These are phyloP conservation scores for Aspergillus coremiiformis DNA, from an alignment of 495 filamentous ascomycete genomes.

Conservation along the genomic window DNA sequence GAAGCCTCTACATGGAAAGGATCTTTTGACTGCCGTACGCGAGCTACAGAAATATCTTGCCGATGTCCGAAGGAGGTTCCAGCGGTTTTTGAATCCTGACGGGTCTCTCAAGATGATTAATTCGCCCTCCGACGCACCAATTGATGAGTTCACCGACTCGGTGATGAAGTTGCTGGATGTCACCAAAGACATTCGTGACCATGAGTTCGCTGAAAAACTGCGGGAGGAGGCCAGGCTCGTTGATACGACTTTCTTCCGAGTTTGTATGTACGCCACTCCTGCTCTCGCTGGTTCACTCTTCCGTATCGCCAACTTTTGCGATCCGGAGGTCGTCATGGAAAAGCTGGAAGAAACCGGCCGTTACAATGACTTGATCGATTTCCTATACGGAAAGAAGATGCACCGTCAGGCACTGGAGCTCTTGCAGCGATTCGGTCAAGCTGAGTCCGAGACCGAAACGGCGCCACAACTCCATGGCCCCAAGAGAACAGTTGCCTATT, in stretches of 20 bases:
- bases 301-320: slow-evolving; percentile 94
- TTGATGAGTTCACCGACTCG: slow-evolving; percentile 40
- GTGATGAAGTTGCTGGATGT: slow-evolving; percentile 42
- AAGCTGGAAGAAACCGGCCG: slow-evolving; percentile 80
- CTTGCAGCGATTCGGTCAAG: slow-evolving; percentile 72
- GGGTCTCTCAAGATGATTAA: slow-evolving; percentile 59
- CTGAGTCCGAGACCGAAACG: slow-evolving; percentile 44
- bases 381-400: slow-evolving; percentile 89
- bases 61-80: slow-evolving; percentile 71
- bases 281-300: slow-evolving; percentile 83
- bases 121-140: slow-evolving; percentile 44
- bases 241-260: slow-evolving; percentile 88
- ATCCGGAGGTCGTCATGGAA: slow-evolving; percentile 91
- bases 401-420: slow-evolving; percentile 83
- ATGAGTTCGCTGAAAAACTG: slow-evolving; percentile 62
- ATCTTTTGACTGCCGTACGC: slow-evolving; percentile 68
- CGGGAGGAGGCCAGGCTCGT: slow-evolving; percentile 70
- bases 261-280: slow-evolving; percentile 84
- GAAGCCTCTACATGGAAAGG: slow-evolving; percentile 60
- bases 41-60: slow-evolving; percentile 82
- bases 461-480: slow-evolving; percentile 71
- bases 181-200: slow-evolving; percentile 37
- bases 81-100: slow-evolving; percentile 69
- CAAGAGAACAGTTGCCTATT: slow-evolving; percentile 76
- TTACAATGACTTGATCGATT: slow-evolving; percentile 92